Evolutionary conservation across 306 rosid genomes (phyloP).

Genomic region (Dalbergia oliveri): DNA sequence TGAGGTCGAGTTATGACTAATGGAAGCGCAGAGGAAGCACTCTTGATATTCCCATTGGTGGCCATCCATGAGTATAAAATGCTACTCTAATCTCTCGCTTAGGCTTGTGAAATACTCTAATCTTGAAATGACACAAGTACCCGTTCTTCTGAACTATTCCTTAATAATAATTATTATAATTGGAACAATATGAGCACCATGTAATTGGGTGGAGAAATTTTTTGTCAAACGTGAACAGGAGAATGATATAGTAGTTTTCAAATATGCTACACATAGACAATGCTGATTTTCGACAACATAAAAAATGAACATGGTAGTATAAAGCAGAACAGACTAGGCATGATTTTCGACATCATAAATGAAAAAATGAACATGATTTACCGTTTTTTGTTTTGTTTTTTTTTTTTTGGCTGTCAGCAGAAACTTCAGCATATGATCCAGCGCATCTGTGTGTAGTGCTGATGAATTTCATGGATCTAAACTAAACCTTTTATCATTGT

Average conservation of each 20-base stretch:
- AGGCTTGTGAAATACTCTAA: no score
- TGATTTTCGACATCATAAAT: no score
- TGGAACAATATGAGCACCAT: background rate
- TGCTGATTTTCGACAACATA: background rate
- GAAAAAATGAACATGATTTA: no score
- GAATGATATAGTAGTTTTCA: background rate
- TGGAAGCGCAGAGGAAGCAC: no score
- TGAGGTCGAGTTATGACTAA: no score
- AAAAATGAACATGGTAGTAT: background rate
- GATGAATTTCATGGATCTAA: constrained; percentile 18
- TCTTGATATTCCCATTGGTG: no score
- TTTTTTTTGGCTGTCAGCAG: background rate
- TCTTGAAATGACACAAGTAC: no score
- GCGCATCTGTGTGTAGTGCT: background rate
- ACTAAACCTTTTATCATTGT: background rate
- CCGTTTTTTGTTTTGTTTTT: no score
- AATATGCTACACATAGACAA: background rate
- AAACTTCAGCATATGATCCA: background rate
- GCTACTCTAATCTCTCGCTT: no score
- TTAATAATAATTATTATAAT: no score
- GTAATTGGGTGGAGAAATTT: background rate
- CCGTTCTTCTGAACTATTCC: no score
- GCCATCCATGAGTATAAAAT: no score
- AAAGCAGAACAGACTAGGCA: constrained; percentile 5
- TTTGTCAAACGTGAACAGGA: background rate